Percentiles rank a stretch among this genome's conserved stretches.
Conservation (phyloP, 2,329 filamentous ascomycete genomes). For the Fusarium lyarnte region DNA sequence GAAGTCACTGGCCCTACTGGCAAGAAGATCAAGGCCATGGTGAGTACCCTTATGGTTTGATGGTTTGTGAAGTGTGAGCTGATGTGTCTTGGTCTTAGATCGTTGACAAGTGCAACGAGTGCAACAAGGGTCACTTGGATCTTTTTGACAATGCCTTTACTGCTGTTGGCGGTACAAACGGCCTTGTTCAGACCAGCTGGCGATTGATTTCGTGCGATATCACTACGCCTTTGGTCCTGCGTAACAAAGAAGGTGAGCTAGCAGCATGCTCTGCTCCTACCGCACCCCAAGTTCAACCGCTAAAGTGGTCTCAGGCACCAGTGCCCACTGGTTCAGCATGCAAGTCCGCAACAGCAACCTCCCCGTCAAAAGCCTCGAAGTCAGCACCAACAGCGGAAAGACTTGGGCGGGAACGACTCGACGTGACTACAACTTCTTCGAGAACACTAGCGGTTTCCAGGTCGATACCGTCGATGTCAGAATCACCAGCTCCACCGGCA, state of each 20-base stretch:
- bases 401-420: conserved; percentile 66
- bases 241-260: conserved; percentile 56
- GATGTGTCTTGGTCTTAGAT: conserved; percentile 43
- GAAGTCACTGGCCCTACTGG: conserved; percentile 66
- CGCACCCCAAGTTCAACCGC: background rate
- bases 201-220: conserved; percentile 53
- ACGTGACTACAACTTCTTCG: conserved; percentile 68
- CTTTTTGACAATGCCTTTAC: conserved; percentile 56
- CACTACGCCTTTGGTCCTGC: conserved; percentile 51
- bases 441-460: conserved; percentile 66
- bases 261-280: accelerated
- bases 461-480: conserved; percentile 63
- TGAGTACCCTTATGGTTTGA: conserved; percentile 43
- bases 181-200: conserved; percentile 50
- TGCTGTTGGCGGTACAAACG: conserved; percentile 49
- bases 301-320: conserved; percentile 9
- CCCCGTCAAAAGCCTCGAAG: conserved; percentile 65
- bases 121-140: conserved; percentile 54
- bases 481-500: conserved; percentile 63
- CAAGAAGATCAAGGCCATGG: conserved; percentile 69
- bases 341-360: conserved; percentile 72
- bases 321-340: conserved; percentile 52
- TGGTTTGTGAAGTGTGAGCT: background rate
- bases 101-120: conserved; percentile 58
- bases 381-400: conserved; percentile 67